Evolutionary conservation across 441 rosid species (phyloP), one percentile per base, ranked within the genome.

Genomic region (Brassica hybrid): DNA sequence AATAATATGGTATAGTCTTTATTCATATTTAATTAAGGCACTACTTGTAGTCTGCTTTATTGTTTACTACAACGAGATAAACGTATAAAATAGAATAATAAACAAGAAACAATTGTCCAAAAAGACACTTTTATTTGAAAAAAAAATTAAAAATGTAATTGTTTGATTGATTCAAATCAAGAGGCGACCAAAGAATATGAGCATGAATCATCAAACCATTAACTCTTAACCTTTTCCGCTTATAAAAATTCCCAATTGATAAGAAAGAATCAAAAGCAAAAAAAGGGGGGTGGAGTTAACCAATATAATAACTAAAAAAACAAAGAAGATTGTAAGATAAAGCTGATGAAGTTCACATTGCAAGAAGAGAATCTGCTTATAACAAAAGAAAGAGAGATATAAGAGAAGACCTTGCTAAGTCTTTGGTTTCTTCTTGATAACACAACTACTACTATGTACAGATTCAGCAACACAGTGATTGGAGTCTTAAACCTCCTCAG

Each of bases 401-500:
- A 64, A 72, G 59, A 52, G 6, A 25, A 59, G 21, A 17, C 45
- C 27, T 36, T 48, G 16, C 36, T 57, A 21, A 58, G 65, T 72
- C 58, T 72, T 62, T 60, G 25, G 11, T 60, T 54, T 16, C 63
- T 72, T 67, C 45, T 66, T 58, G 10, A 48, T 19, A 66, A 72
- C 34, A 34, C 48, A 6, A 66, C 56, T 27, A 89, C 62, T 27
- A 89, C 62, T 30, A 91, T 91, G 94, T 88, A 91, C 65, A 79
- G 91, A 54, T 86, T 90, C 73, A 94, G 98, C 84, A 94, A 94
- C 84, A 84, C 93, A 7, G 85, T 91, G 4, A 86, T 94, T 23
- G 98, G 98, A 1, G 87, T 91, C 83, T 69, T 91, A 73, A 94
- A 94, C 85, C 91, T 94, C 4, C 82, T 94, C 69, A 88, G 88